A percentile compares a stretch with the other conserved stretches of the same genome.
These are phyloP conservation scores for Eimeria necatrix DNA, from an alignment of 169 alveolate genomes.

Conservation along the genomic window DNA sequence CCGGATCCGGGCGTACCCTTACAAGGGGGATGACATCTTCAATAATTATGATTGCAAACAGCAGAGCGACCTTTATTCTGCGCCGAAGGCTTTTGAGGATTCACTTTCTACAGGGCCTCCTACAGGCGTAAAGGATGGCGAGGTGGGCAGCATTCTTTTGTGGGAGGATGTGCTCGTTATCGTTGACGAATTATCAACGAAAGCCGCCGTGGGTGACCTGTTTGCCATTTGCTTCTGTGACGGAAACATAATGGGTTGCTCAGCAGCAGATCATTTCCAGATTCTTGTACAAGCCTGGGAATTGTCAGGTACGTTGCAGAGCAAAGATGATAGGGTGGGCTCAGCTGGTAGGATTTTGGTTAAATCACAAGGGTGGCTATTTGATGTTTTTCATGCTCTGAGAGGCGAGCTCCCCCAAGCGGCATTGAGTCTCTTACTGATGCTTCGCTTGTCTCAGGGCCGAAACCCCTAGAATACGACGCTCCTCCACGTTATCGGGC, in stretches of 20 bases:
- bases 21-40: conserved; percentile 22
- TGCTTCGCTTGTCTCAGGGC: conserved; percentile 53
- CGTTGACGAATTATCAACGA: conserved; percentile 13
- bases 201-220: conserved; percentile 42
- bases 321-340: neutral
- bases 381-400: neutral
- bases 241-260: conserved; percentile 66
- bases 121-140: conserved; percentile 9
- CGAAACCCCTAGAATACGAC: conserved; percentile 32
- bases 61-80: neutral
- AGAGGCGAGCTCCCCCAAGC: too few relatives aligned
- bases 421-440: neutral
- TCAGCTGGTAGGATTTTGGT: too few relatives aligned
- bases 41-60: conserved; percentile 27
- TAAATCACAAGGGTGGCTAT: too few relatives aligned
- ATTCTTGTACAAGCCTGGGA: conserved; percentile 49
- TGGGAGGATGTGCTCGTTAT: conserved; percentile 68
- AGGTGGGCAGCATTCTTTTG: neutral
- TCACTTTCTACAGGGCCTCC: conserved; percentile 64
- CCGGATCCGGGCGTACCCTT: conserved; percentile 69
- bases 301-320: conserved; percentile 6
- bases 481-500: conserved; percentile 31
- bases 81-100: conserved; percentile 27
- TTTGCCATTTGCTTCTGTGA: conserved; percentile 78
- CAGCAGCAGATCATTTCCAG: conserved; percentile 12